Base-by-base conservation (phyloP, 768 basidiomycete genomes). In the Lactifluus echinatus region DNA sequence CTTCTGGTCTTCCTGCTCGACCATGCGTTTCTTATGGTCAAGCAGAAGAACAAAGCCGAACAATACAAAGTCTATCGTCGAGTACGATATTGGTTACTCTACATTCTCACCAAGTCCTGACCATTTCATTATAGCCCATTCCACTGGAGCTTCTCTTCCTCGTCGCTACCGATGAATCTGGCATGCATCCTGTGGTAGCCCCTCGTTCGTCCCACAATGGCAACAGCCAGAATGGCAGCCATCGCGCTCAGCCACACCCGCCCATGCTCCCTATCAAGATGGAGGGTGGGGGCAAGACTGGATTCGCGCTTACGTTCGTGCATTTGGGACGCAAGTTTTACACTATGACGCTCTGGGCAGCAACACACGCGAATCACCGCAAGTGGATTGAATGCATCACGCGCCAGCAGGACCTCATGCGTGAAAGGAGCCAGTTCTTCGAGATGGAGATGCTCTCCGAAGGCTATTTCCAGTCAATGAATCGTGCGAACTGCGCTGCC, bases 1-100 rank as follows among this genome's bases (percentile, higher is more conserved):
- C 75, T 97, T 49, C 81, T 90, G 65, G 89, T 95, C 6, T 97
- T 95, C 75, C 72, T 99, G 66, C 96, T 99, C 67, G 96, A 99
- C 69, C 96, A 99, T 70, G 93, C 93, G 1, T 73, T 99, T 42
- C 74, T 99, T 31, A 91, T 98, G 81, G 93, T 89, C 62, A 97
- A 93, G 73, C 72, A 93, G 68, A 93, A 92, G 71, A 89, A 84
- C 71, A 93, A 93, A 68, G 84, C 85, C 50, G 94, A 97, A 64
- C 90, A 93, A 65, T 87, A 83, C 71, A 90, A 89, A 68, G 94
- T 98, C 12, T 94, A 96, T 67, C 84, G 94, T 64, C 83, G 88
- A 65, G 94, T 98, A 67, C 69, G 87, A 74, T 29, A 24, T 44
- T 11, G 50, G 49, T 46, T 29, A 8, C 33, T 0, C 37, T 29